Conservation (phyloP, 768 basidiomycete genomes). For the Tricholoma bakamatsutake region DNA sequence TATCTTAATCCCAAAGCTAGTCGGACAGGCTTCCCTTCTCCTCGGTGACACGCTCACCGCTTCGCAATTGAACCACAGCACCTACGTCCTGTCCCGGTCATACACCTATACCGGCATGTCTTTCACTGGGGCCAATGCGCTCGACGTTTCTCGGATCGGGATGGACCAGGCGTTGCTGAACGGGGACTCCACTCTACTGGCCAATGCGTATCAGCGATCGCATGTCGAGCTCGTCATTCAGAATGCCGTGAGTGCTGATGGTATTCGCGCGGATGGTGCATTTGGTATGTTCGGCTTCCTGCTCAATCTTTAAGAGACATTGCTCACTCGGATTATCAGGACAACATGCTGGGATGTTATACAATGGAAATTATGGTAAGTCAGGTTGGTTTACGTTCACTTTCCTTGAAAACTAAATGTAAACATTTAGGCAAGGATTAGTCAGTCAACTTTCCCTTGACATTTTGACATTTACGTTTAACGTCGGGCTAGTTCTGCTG, state of each 20-base stretch:
- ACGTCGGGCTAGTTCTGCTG: constrained; percentile 41
- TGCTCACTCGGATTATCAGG: constrained; percentile 24
- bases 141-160: constrained; percentile 58
- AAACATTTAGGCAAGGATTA: constrained; percentile 36
- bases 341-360: constrained; percentile 59
- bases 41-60: constrained; percentile 30
- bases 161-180: constrained; percentile 44
- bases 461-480: neutral
- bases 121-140: constrained; percentile 49
- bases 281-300: constrained; percentile 33
- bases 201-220: constrained; percentile 44
- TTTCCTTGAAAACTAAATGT: constrained; percentile 3
- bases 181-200: constrained; percentile 37
- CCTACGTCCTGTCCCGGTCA: constrained; percentile 35
- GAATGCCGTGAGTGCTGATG: constrained; percentile 47
- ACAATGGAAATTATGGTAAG: constrained; percentile 68
- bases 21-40: constrained; percentile 43
- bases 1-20: constrained; percentile 45
- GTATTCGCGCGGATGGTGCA: constrained; percentile 50
- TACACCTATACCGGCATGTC: constrained; percentile 37
- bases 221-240: constrained; percentile 52
- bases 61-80: constrained; percentile 29
- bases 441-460: constrained; percentile 19
- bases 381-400: neutral
- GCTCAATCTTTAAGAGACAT: neutral